phyloP scores from a whole-genome alignment of 306 rosid genomes.

The Pyrus betulifolia region DNA sequence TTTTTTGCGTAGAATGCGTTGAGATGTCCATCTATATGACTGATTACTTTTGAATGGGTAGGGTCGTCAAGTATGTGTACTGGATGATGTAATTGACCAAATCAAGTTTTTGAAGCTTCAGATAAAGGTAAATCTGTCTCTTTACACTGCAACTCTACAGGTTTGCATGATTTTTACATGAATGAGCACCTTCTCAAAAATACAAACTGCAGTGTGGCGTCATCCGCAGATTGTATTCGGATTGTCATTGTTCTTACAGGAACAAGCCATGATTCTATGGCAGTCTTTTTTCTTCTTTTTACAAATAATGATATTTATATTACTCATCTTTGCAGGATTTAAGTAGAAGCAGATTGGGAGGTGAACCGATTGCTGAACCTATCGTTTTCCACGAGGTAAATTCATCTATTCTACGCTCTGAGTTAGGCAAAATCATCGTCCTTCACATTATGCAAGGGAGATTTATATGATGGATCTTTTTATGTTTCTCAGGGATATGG shows the following conservation, averaged over 20 bases:
- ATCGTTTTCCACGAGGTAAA: conserved; percentile 72
- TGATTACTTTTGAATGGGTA: conserved; percentile 22
- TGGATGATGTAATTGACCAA: conserved; percentile 79
- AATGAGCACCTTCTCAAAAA: neutral
- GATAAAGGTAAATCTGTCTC: conserved; percentile 47
- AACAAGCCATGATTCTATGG: neutral
- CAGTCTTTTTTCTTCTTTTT: neutral
- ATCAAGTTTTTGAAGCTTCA: conserved; percentile 74
- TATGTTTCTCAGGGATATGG: conserved; percentile 64
- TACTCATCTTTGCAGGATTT: conserved; percentile 48
- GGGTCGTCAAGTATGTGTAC: conserved; percentile 58
- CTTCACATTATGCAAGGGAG: neutral
- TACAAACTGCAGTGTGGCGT: neutral
- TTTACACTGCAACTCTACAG: neutral
- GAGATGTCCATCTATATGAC: conserved; percentile 1
- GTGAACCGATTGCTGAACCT: conserved; percentile 49
- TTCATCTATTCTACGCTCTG: neutral
- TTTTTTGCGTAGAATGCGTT: neutral
- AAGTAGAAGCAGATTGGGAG: conserved; percentile 53
- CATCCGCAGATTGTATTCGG: neutral
- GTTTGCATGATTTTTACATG: neutral
- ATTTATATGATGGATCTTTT: neutral
- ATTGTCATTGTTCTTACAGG: neutral
- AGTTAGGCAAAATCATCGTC: neutral
- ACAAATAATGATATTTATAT: neutral